These are phyloP conservation scores for Hymenoscyphus linearis DNA, from an alignment of 2,329 filamentous ascomycete species.

Conservation along the genomic window DNA sequence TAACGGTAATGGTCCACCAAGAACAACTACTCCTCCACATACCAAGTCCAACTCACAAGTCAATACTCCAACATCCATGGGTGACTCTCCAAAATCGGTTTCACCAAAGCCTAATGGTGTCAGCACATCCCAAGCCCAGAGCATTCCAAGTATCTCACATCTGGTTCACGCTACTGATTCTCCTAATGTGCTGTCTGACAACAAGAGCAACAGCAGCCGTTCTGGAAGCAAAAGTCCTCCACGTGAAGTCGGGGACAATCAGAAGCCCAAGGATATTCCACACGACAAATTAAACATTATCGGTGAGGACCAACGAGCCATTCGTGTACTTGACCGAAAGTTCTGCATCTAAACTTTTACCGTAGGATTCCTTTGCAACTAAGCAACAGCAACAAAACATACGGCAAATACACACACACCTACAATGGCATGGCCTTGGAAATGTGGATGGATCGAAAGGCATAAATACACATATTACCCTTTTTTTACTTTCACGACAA, in stretches of 20 bases:
- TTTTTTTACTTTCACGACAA: neutral
- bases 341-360: slow-evolving; percentile 35
- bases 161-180: slow-evolving; percentile 30
- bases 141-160: slow-evolving; percentile 30
- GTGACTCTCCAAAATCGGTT: slow-evolving; percentile 16
- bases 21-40: slow-evolving; percentile 24
- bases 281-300: slow-evolving; percentile 45
- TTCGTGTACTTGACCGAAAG: slow-evolving; percentile 60
- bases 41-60: slow-evolving; percentile 14
- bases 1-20: neutral
- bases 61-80: slow-evolving; percentile 19
- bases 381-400: neutral
- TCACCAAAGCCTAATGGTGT: slow-evolving; percentile 18
- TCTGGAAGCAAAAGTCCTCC: slow-evolving; percentile 24
- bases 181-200: slow-evolving; percentile 26
- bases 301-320: slow-evolving; percentile 60
- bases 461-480: neutral
- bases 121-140: slow-evolving; percentile 26
- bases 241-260: slow-evolving; percentile 8
- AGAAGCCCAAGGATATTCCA: slow-evolving; percentile 49
- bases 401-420: neutral
- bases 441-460: neutral
- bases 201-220: slow-evolving; percentile 29
- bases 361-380: slow-evolving; percentile 8
- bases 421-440: neutral